phyloP scores from a whole-genome alignment of 2,329 filamentous ascomycete genomes.

The Botrytis porri region DNA sequence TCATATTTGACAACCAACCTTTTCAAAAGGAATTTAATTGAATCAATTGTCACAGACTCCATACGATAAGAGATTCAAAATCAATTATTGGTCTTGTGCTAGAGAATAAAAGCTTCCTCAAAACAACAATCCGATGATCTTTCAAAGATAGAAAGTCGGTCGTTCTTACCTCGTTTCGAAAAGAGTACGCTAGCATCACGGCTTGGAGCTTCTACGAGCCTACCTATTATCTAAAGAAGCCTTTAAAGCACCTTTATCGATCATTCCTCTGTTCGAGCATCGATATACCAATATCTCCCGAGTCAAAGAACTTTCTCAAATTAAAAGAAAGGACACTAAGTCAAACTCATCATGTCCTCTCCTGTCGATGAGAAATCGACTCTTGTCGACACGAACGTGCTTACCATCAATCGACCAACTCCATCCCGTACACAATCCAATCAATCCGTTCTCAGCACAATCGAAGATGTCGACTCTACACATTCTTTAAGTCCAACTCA shows the following conservation, averaged over 20 bases:
- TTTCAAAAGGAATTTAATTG: neutral
- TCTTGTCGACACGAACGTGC: slow-evolving; percentile 18
- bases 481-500: slow-evolving; percentile 21
- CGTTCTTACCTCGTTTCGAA: slow-evolving; percentile 7
- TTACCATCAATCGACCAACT: slow-evolving; percentile 24
- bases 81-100: neutral
- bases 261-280: neutral
- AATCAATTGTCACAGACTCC: neutral
- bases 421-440: slow-evolving; percentile 22
- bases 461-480: slow-evolving; percentile 47
- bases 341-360: slow-evolving; percentile 16
- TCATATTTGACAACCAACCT: neutral
- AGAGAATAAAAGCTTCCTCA: neutral
- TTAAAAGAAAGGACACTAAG: neutral
- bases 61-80: neutral
- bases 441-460: slow-evolving; percentile 52
- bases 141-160: slow-evolving; percentile 1
- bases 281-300: neutral
- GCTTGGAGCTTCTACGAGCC: neutral
- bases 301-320: neutral
- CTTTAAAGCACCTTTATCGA: neutral
- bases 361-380: slow-evolving; percentile 24
- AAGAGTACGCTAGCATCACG: slow-evolving; percentile 2
- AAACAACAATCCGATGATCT: slow-evolving; percentile 1
- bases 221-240: neutral